Base-by-base conservation (phyloP, 2,329 filamentous ascomycete species). In the Colletotrichum eremochloae region DNA sequence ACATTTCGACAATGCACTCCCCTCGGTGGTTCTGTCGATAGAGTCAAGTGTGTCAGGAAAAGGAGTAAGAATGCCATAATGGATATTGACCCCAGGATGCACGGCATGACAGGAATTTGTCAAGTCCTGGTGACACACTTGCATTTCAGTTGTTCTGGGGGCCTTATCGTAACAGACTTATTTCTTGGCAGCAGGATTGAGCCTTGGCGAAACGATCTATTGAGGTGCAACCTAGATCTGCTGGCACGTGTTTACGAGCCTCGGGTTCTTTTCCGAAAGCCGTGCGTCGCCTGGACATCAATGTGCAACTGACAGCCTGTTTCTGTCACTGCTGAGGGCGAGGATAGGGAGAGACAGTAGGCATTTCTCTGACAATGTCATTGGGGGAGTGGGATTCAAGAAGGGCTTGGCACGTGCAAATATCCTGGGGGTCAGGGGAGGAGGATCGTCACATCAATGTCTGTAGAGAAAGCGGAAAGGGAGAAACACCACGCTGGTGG, bases 131-230 rank as follows among this genome's bases (percentile, higher is more conserved):
- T 42, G n/a, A 42, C 40, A 48, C 48, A 53, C 53, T 6, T 58
- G 31, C 48, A 24, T 38, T 20, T 52, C 15, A 12, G 46, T 29
- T 24, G 12, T 24, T 56, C 33, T 53, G 61, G 42, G 46, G 61
- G 61, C 33, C 36, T 42, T 24, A 9, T 15, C n/a, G 60, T 40
- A 63, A 53, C 33, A 36, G n/a, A 6, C 36, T 18, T 31, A 31
- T 5, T n/a, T 31, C 48, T 63, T 53, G 61, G 61, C 33, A 29
- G 24, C 33, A n/a, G 11, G 4, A 18, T 29, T 20, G 55, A 40
- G 55, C 24, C 61, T 63, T 63, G 61, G 61, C 66, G 69, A 72
- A 69, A 69, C 46, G 38, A 64, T 69, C 38, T 65, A 42, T 15
- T 50, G 44, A 72, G 58, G 60, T 53, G 53, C 46, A 38, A 50